Conservation (phyloP, 331 rosid genomes). For the Prunus yedoensis region DNA sequence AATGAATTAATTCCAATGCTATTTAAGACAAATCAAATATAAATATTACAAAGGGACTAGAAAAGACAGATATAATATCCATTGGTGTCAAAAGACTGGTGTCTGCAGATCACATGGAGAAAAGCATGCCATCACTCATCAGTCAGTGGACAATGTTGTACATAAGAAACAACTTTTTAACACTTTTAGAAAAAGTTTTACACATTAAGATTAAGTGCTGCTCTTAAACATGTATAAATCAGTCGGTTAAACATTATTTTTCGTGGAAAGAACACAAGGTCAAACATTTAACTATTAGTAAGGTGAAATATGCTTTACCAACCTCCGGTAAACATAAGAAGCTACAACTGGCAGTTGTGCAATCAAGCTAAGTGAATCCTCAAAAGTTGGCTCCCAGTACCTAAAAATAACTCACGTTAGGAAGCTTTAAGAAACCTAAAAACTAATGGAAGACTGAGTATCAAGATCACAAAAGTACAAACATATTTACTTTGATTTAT, state of each 20-base stretch:
- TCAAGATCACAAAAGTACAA: slow-evolving; percentile 10
- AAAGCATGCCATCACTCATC: not conserved
- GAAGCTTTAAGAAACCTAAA: slow-evolving; percentile 28
- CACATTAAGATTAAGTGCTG: not conserved
- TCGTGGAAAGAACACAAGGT: not conserved
- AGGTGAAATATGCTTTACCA: slow-evolving; percentile 30
- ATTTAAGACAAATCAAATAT: slow-evolving; percentile 5
- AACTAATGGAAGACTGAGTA: slow-evolving; percentile 16
- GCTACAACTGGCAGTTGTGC: slow-evolving; percentile 88
- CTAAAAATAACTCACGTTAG: slow-evolving; percentile 37
- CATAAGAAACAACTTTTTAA: not conserved
- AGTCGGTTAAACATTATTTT: not conserved
- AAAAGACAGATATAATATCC: not conserved
- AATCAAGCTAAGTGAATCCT: slow-evolving; percentile 86
- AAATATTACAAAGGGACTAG: slow-evolving; percentile 2
- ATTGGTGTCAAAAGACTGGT: not conserved
- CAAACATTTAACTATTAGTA: not conserved
- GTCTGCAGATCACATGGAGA: not conserved
- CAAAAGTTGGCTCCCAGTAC: slow-evolving; percentile 99
- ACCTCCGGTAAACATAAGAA: slow-evolving; percentile 90
- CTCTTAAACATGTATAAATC: slow-evolving; percentile 3
- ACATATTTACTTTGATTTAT: slow-evolving; percentile 59
- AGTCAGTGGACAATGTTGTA: not conserved
- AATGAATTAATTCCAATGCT: slow-evolving; percentile 27
- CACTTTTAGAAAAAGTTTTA: slow-evolving; percentile 2